phyloP scores from a whole-genome alignment of 208 protist genomes.

The Willaertia magna region DNA sequence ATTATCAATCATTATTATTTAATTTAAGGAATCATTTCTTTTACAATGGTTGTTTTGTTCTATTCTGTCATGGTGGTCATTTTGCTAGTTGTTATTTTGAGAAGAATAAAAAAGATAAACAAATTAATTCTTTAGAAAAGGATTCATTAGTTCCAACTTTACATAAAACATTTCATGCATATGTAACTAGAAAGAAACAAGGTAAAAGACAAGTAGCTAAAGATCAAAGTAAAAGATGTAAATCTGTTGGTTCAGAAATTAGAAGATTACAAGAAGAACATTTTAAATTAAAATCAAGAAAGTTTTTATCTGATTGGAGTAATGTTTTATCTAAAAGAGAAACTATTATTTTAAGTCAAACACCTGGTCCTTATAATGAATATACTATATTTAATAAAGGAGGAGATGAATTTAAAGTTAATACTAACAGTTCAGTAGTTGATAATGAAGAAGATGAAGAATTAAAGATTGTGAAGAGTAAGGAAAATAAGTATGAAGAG shows the following conservation, averaged over 20 bases:
- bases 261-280: background rate
- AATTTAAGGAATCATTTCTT: background rate
- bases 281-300: background rate
- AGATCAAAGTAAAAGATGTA: background rate
- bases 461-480: background rate
- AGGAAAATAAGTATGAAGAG: background rate
- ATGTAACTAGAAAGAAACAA: conserved; percentile 6
- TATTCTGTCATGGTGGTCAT: background rate
- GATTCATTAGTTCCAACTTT: background rate
- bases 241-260: background rate
- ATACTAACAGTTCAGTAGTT: background rate
- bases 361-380: background rate
- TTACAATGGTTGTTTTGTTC: background rate
- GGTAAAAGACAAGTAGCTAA: background rate
- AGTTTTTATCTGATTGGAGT: background rate
- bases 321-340: background rate
- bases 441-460: background rate
- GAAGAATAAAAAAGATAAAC: background rate
- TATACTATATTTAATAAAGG: background rate
- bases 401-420: background rate
- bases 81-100: background rate
- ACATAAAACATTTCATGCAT: conserved; percentile 5
- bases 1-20: background rate
- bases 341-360: background rate
- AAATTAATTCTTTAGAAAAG: too few species aligned